These are phyloP conservation scores for Hymenoscyphus infarciens DNA, from an alignment of 2,329 filamentous ascomycete genomes.

Conservation along the genomic window DNA sequence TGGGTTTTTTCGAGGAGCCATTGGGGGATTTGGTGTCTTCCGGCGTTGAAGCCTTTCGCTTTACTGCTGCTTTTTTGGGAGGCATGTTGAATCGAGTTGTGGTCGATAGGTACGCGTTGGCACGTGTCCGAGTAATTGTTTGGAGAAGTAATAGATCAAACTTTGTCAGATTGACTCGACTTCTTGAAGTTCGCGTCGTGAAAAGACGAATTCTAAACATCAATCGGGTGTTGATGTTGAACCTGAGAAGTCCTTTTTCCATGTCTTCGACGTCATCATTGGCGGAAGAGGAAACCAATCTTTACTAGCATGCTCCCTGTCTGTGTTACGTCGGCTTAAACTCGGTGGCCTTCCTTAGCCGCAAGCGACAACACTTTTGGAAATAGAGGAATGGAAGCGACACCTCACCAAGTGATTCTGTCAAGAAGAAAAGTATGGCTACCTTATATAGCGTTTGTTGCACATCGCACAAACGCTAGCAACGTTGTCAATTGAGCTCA, in stretches of 20 bases:
- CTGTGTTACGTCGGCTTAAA: neutral
- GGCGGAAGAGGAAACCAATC: neutral
- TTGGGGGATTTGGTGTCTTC: slow-evolving; percentile 13
- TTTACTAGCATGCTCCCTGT: neutral
- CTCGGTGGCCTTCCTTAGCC: neutral
- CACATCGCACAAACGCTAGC: neutral
- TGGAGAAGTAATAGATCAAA: neutral
- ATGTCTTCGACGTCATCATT: slow-evolving; percentile 1
- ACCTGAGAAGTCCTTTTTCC: neutral
- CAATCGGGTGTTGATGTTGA: neutral
- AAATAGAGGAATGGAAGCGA: neutral
- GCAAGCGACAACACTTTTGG: neutral
- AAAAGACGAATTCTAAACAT: neutral
- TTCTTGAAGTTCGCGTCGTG: neutral
- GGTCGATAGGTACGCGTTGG: slow-evolving; percentile 8
- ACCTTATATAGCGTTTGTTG: neutral
- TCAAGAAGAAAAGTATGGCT: neutral
- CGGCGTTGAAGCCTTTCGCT: slow-evolving; percentile 28
- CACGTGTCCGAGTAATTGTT: neutral
- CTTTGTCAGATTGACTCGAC: neutral
- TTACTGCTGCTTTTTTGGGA: slow-evolving; percentile 23
- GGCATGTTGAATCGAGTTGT: slow-evolving; percentile 20
- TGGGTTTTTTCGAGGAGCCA: slow-evolving; percentile 25
- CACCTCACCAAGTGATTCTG: neutral
- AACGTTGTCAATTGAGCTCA: no score